Conservation (phyloP, 2,329 filamentous ascomycete species). For the Phaeosphaeria sp. region DNA sequence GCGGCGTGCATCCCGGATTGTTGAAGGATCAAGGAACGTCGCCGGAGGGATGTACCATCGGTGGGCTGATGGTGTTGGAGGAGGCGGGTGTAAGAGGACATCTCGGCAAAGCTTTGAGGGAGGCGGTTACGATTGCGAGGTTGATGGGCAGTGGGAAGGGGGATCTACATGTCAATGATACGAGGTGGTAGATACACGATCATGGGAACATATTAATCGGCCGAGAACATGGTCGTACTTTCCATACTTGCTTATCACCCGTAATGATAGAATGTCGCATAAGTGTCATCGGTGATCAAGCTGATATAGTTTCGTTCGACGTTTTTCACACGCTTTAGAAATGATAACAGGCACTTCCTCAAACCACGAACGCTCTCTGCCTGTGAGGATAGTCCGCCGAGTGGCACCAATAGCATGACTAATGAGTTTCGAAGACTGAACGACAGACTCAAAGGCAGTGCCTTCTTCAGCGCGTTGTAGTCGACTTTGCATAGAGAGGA, state of each 20-base stretch:
- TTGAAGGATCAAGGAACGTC: constrained; percentile 40
- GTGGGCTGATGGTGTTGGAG: constrained; percentile 42
- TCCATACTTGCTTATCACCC: too few relatives aligned
- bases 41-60: constrained; percentile 44
- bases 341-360: neutral
- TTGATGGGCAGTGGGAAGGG: constrained; percentile 46
- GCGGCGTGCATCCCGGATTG: constrained; percentile 34
- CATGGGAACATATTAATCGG: neutral
- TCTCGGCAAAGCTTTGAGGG: constrained; percentile 50
- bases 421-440: too few relatives aligned
- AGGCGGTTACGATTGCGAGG: constrained; percentile 56
- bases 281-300: neutral
- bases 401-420: too few relatives aligned
- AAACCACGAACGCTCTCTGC: neutral
- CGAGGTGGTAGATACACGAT: constrained; percentile 22
- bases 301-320: neutral
- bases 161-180: constrained; percentile 53
- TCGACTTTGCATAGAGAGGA: too few relatives aligned
- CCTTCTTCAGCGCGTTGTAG: too few relatives aligned
- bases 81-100: constrained; percentile 36
- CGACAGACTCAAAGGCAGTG: too few relatives aligned
- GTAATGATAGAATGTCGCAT: too few relatives aligned
- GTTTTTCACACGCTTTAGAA: neutral
- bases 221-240: too few relatives aligned
- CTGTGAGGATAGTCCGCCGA: neutral